Evolutionary conservation across 2,329 filamentous ascomycete genomes (phyloP).

Genomic region (Coniochaeta ligniaria): DNA sequence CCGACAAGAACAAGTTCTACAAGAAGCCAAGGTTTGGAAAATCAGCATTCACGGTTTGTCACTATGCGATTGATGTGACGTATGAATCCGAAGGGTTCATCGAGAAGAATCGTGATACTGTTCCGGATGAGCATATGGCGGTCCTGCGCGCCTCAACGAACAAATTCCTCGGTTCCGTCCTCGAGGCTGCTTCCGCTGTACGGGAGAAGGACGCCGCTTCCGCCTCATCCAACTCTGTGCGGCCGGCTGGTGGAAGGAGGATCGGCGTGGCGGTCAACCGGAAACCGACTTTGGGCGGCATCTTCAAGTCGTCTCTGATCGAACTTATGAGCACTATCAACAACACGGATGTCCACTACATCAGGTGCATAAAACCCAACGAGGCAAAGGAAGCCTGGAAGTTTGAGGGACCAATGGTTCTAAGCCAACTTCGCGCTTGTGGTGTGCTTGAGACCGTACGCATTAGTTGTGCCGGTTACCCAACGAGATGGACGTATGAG

Average conservation of each 20-base stretch:
- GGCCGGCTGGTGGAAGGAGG: conserved; percentile 72
- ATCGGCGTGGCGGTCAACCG: conserved; percentile 88
- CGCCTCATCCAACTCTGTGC: conserved; percentile 63
- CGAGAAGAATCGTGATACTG: conserved; percentile 98
- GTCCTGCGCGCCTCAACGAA: conserved; percentile 81
- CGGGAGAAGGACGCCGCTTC: conserved; percentile 79
- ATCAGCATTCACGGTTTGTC: conserved; percentile 94
- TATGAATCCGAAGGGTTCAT: conserved; percentile 99
- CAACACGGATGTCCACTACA: conserved; percentile 97
- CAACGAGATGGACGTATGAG: conserved; percentile 97
- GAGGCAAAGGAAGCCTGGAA: conserved; percentile 96
- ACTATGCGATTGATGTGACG: conserved; percentile 96
- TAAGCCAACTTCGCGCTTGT: conserved; percentile 93
- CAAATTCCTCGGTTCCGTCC: conserved; percentile 72
- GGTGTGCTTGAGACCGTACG: conserved; percentile 98
- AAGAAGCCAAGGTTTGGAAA: conserved; percentile 98
- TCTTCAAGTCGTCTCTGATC: conserved; percentile 97
- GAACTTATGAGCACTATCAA: conserved; percentile 98
- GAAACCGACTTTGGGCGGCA: conserved; percentile 94
- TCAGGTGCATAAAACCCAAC: conserved; percentile 98
- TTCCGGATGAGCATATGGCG: conserved; percentile 96
- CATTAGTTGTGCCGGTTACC: conserved; percentile 95
- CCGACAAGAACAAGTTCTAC: conserved; percentile 92
- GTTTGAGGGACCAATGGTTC: conserved; percentile 97
- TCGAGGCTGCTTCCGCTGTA: conserved; percentile 78